These are phyloP conservation scores for Helminthosporium solani DNA, from an alignment of 2,329 filamentous ascomycete genomes.

Conservation along the genomic window DNA sequence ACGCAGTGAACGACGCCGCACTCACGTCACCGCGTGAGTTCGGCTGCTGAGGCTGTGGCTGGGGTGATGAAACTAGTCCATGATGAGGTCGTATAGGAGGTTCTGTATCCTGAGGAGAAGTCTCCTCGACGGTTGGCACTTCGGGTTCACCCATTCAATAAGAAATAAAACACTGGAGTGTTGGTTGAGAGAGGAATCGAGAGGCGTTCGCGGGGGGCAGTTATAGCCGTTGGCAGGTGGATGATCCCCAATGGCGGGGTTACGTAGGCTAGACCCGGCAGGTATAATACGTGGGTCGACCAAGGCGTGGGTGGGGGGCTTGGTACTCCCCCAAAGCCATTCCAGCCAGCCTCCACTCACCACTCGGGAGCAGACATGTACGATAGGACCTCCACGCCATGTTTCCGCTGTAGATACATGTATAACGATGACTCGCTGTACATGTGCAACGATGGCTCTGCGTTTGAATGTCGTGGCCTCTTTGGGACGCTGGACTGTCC, in stretches of 20 bases:
- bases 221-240: constrained; percentile 36
- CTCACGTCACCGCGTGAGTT: constrained; percentile 17
- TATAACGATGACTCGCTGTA: too few species aligned
- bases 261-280: constrained; percentile 26
- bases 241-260: constrained; percentile 29
- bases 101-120: constrained; percentile 42
- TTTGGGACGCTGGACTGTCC: too few species aligned
- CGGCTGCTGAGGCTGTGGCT: constrained; percentile 26
- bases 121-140: constrained; percentile 44
- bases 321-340: constrained; percentile 15
- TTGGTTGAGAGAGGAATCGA: constrained; percentile 25
- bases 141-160: constrained; percentile 48
- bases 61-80: constrained; percentile 30
- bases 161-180: constrained; percentile 35
- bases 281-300: constrained; percentile 29
- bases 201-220: constrained; percentile 26
- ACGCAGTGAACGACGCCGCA: constrained; percentile 28
- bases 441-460: too few species aligned
- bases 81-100: constrained; percentile 45
- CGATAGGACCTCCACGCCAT: not conserved
- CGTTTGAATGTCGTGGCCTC: too few species aligned
- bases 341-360: constrained; percentile 11
- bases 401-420: too few species aligned
- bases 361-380: not conserved
- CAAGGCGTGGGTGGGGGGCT: constrained; percentile 17